Conservation (phyloP, 164 flowering plant genomes). For the Nelumbo lutea region DNA sequence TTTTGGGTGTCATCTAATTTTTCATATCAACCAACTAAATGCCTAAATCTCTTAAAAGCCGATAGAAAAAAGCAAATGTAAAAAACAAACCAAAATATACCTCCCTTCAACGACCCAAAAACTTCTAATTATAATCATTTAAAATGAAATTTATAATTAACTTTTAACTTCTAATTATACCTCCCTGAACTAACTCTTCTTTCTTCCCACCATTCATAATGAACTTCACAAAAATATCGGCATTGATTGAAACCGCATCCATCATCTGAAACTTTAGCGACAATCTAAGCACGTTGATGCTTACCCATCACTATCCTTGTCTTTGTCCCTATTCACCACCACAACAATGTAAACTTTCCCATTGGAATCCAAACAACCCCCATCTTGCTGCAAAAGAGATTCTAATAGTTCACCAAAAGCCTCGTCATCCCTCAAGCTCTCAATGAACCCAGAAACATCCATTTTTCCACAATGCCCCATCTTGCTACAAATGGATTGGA, state of each 20-base stretch:
- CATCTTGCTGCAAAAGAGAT: slow-evolving; percentile 23
- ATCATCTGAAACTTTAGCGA: slow-evolving; percentile 41
- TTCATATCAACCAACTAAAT: too few species aligned
- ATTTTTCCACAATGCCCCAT: slow-evolving; percentile 51
- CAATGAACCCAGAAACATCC: slow-evolving; percentile 22
- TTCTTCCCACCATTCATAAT: slow-evolving; percentile 81
- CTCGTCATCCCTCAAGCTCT: slow-evolving; percentile 31
- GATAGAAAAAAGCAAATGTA: too few species aligned
- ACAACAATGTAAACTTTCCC: slow-evolving; percentile 61
- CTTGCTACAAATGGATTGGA: background rate
- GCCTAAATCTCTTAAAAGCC: too few species aligned
- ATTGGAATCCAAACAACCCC: slow-evolving; percentile 17
- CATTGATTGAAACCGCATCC: slow-evolving; percentile 30
- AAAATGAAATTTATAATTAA: too few species aligned
- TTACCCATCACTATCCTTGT: slow-evolving; percentile 70
- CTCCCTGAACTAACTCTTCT: slow-evolving; percentile 53
- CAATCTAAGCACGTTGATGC: slow-evolving; percentile 80
- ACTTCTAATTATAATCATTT: too few species aligned
- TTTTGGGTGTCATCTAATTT: too few species aligned
- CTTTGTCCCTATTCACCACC: slow-evolving; percentile 50
- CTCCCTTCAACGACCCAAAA: too few species aligned
- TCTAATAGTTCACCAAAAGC: slow-evolving; percentile 47
- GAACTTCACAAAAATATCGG: slow-evolving; percentile 62
- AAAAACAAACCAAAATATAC: too few species aligned
- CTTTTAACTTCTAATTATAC: too few species aligned